Conservation (phyloP, 2,329 filamentous ascomycete species). For the Penicillium psychrosexuale region DNA sequence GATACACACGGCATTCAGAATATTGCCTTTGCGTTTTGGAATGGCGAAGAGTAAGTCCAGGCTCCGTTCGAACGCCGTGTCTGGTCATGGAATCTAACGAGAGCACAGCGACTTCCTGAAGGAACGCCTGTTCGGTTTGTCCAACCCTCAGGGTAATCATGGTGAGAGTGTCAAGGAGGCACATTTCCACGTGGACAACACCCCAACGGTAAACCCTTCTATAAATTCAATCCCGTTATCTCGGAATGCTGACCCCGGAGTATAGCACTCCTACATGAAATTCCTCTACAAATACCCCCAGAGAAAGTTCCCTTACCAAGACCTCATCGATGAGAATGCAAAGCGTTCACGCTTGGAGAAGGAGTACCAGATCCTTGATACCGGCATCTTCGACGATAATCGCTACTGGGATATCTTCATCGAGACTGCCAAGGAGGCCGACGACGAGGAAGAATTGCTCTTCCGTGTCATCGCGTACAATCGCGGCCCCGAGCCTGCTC, state of each 20-base stretch:
- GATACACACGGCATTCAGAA: conserved; percentile 90
- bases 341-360: conserved; percentile 69
- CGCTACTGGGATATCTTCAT: conserved; percentile 97
- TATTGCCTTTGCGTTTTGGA: conserved; percentile 96
- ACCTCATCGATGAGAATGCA: conserved; percentile 80
- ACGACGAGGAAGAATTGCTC: conserved; percentile 84
- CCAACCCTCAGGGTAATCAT: conserved; percentile 95
- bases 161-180: conserved; percentile 96
- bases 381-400: conserved; percentile 81
- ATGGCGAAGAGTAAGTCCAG: conserved; percentile 77
- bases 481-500: conserved; percentile 82
- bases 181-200: conserved; percentile 95
- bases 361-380: conserved; percentile 91
- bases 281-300: conserved; percentile 98
- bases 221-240: neutral
- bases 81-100: neutral
- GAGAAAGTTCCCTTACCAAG: conserved; percentile 83
- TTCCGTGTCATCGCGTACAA: conserved; percentile 98
- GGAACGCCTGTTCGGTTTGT: conserved; percentile 89
- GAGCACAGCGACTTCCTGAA: conserved; percentile 76
- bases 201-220: conserved; percentile 58
- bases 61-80: neutral
- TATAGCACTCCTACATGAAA: conserved; percentile 96
- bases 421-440: conserved; percentile 89
- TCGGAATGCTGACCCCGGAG: conserved; percentile 1